Conservation (phyloP, 164 flowering plant species). For the Umbellularia californica region DNA sequence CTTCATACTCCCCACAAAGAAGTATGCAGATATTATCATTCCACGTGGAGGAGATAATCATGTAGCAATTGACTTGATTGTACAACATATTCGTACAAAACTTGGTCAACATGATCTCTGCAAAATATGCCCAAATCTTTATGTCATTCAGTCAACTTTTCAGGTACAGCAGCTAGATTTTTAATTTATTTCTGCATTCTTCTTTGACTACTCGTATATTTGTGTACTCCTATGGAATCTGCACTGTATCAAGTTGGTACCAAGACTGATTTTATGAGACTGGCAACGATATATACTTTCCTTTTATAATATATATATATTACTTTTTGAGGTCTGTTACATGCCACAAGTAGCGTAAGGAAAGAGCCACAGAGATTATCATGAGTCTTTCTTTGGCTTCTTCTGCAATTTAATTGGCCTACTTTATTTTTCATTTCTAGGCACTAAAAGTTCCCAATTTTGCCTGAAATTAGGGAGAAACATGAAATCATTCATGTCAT, state of each 20-base stretch:
- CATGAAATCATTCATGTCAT: background rate
- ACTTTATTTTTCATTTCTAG: background rate
- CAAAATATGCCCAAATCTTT: conserved; percentile 90
- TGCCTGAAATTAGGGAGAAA: background rate
- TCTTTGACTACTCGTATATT: background rate
- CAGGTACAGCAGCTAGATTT: conserved; percentile 51
- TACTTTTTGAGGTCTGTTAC: too few species aligned
- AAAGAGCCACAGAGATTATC: too few species aligned
- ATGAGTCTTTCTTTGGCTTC: background rate
- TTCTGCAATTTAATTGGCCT: too few species aligned
- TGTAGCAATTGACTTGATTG: conserved; percentile 94
- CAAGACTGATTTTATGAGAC: too few species aligned
- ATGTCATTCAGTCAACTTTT: conserved; percentile 92
- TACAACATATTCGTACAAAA: conserved; percentile 94
- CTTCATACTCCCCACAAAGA: conserved; percentile 96
- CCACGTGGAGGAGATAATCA: conserved; percentile 99
- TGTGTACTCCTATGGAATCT: background rate
- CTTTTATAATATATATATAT: too few species aligned
- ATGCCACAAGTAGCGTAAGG: too few species aligned
- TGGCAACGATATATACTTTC: too few species aligned
- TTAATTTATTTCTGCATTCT: background rate
- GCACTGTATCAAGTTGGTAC: too few species aligned
- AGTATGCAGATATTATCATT: conserved; percentile 94
- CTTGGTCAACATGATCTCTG: conserved; percentile 99
- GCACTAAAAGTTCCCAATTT: background rate